Base-by-base conservation (phyloP, 2,329 filamentous ascomycete species). In the Fusarium equiseti region DNA sequence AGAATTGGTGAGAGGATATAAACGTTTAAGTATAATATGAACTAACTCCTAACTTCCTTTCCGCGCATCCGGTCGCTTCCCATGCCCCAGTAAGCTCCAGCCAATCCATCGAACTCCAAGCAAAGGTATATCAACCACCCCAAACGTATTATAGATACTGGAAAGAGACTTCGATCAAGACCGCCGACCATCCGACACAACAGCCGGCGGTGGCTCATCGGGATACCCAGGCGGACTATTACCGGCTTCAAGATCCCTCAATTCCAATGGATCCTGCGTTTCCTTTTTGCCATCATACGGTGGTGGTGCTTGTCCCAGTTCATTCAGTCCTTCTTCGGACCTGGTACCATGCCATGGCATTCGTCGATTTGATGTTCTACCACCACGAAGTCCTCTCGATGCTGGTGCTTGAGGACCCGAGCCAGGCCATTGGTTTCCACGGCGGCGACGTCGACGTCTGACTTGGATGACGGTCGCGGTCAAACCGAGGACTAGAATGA, bases 261-360 rank as follows among this genome's bases (percentile, higher is more conserved):
- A n/a, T 63, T 77, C 75, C 40, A 63, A 59, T 10, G 70, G 51
- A 48, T 66, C 59, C 24, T 70, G 63, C 26, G 46, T 59, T 29
- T 75, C 66, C 68, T 78, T 77, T 72, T 79, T 80, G 9, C 75
- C 73, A 43, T 80, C 81, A 76, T 92, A 92, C 1, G 89, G 88
- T 50, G 90, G 90, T 52, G 90, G 90, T 12, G 89, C 88, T 76
- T 91, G 88, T 29, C 89, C 90, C 45, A 85, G 78, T 79, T 91
- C 89, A 75, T 91, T 85, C 59, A 91, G 77, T 0, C 90, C 90
- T 68, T 91, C 89, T 48, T 85, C 58, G 5, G 76, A 72, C 42
- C 68, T 70, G 9, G 72, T 59, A 5, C 66, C 68, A 42, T 55
- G 35, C 73, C 72, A 74, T n/a, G 82, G 54, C 52, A 72, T 72